phyloP scores from a whole-genome alignment of 148 eudicot genomes.

The Drosera capensis region DNA sequence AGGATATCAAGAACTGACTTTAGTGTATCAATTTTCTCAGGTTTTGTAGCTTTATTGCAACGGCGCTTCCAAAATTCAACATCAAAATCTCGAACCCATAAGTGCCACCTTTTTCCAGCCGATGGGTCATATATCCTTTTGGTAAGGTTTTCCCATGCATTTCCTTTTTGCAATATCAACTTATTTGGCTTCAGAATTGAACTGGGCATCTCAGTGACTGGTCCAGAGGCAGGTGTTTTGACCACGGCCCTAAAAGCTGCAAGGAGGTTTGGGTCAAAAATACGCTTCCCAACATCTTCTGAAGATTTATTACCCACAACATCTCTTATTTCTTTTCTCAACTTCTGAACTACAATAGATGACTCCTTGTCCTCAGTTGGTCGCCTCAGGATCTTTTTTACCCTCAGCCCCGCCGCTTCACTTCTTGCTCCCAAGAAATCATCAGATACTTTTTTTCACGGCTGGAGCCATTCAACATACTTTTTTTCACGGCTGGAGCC shows the following conservation, averaged over 20 bases:
- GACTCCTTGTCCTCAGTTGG: slow-evolving; percentile 60
- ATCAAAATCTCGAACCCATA: slow-evolving; percentile 89
- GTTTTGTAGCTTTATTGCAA: slow-evolving; percentile 41
- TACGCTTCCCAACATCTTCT: slow-evolving; percentile 36
- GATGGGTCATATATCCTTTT: slow-evolving; percentile 70
- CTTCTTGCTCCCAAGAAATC: slow-evolving; percentile 24
- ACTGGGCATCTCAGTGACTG: slow-evolving; percentile 32
- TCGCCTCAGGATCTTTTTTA: slow-evolving; percentile 75
- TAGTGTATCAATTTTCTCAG: slow-evolving; percentile 74
- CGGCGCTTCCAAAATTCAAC: slow-evolving; percentile 96
- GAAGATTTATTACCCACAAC: slow-evolving; percentile 57
- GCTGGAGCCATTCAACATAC: slow-evolving; percentile 15
- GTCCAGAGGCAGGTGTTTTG: slow-evolving; percentile 39
- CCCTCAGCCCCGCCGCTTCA: slow-evolving; percentile 48
- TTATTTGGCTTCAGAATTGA: slow-evolving; percentile 52
- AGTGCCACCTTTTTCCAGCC: slow-evolving; percentile 56
- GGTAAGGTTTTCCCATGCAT: slow-evolving; percentile 77
- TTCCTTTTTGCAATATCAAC: slow-evolving; percentile 64
- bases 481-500: slow-evolving; percentile 12
- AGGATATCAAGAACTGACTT: slow-evolving; percentile 67
- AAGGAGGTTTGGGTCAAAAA: slow-evolving; percentile 67
- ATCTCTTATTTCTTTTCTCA: slow-evolving; percentile 71
- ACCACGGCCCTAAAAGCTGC: slow-evolving; percentile 86
- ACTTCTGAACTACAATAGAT: slow-evolving; percentile 46
- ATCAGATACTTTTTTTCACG: slow-evolving; percentile 13